Percentiles rank a stretch among this genome's conserved stretches.
phyloP scores from a whole-genome alignment of 257 asterid genomes.

The Sherardia arvensis region DNA sequence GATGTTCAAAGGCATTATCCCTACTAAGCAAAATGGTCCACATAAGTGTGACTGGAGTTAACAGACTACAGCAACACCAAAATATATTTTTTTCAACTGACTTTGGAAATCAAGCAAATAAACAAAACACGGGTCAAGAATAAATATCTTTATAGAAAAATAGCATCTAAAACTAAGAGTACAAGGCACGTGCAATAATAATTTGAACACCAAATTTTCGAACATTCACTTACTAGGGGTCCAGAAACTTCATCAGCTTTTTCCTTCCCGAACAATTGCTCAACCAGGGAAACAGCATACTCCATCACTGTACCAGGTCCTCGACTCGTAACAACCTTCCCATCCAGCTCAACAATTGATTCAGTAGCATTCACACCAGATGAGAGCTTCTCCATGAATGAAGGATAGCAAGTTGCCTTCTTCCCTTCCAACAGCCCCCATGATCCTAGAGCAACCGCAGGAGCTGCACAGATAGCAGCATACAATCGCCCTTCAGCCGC shows the following conservation, averaged over 20 bases:
- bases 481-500: conserved; percentile 51
- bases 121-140: neutral
- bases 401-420: conserved; percentile 91
- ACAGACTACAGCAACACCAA: too few relatives aligned
- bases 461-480: conserved; percentile 97
- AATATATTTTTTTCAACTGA: too few relatives aligned
- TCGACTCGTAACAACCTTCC: conserved; percentile 81
- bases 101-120: neutral
- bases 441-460: conserved; percentile 85
- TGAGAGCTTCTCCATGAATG: conserved; percentile 70
- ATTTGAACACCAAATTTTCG: neutral
- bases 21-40: neutral
- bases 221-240: conserved; percentile 49
- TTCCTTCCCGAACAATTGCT: conserved; percentile 67
- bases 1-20: neutral
- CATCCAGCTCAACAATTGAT: conserved; percentile 82
- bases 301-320: conserved; percentile 95
- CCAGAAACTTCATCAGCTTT: conserved; percentile 75
- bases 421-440: conserved; percentile 89
- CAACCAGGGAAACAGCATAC: conserved; percentile 73
- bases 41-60: neutral
- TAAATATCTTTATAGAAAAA: neutral
- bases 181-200: neutral
- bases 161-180: neutral
- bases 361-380: conserved; percentile 61